Conservation (phyloP, 1,139 yeast genomes). For the Protomyces inouyei region DNA sequence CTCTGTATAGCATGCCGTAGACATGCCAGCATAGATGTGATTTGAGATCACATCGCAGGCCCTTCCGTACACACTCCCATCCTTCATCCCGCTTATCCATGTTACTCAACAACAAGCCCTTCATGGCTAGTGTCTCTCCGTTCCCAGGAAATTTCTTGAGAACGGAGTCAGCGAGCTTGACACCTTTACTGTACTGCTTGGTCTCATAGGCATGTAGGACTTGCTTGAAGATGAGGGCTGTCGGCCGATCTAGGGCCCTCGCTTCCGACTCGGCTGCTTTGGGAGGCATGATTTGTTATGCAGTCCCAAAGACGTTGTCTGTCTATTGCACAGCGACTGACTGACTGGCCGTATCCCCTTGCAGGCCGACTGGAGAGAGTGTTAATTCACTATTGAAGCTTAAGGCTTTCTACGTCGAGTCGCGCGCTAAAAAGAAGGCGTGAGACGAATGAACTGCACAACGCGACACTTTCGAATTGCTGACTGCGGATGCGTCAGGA, state of each 20-base stretch:
- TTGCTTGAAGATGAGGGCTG: conserved; percentile 52
- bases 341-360: no score
- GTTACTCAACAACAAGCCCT: conserved; percentile 63
- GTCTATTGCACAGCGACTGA: no score
- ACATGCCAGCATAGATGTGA: conserved; percentile 77
- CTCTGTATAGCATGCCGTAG: conserved; percentile 75
- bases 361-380: no score
- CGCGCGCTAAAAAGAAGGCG: no score
- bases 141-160: conserved; percentile 71
- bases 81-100: conserved; percentile 62
- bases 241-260: conserved; percentile 13
- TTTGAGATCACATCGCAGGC: conserved; percentile 51
- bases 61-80: conserved; percentile 55
- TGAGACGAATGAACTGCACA: no score
- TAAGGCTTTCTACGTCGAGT: no score
- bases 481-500: no score
- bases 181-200: conserved; percentile 81
- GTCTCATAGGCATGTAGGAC: conserved; percentile 78
- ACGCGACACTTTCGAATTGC: no score
- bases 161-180: conserved; percentile 68
- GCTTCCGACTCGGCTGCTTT: background rate
- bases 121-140: conserved; percentile 77
- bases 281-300: background rate
- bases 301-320: no score
- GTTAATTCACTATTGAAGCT: no score